Base-by-base conservation (phyloP, 2,329 filamentous ascomycete genomes). In the Fusarium proliferatum region DNA sequence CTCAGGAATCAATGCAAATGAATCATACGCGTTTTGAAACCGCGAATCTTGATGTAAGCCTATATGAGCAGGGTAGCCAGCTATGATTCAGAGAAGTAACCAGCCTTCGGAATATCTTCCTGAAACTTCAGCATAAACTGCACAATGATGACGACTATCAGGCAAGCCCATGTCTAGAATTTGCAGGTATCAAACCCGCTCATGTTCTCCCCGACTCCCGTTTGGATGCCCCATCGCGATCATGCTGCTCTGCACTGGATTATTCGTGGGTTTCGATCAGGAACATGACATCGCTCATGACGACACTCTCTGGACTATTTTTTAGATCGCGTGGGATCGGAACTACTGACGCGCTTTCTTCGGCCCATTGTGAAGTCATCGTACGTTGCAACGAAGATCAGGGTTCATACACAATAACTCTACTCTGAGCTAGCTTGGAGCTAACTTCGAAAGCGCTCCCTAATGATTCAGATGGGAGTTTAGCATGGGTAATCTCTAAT, bases 201-300 rank as follows among this genome's bases (percentile, higher is more conserved):
- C 16, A 41, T 52, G 16, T 30, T 33, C 26, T 16, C 38, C 33
- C 33, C 11, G 16, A 23, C n/a, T 51, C n/a, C 26, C 28, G 13
- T 48, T 33, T 17, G 16, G 33, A 28, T 30, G 9, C 39, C 42
- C 19, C 51, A 28, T 51, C 10, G n/a, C 11, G 34, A 58, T 36
- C 43, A 58, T 36, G 43, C 9, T 16, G 21, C 41, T 43, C 33
- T 30, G 26, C 33, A 23, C 34, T 38, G 23, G 28, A 28, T 21
- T 43, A 10, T 51, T 49, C 36, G 23, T 21, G 26, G 30, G 38
- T 34, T 41, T 28, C 33, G 17, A 12, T 46, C 49, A 62, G 64
- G 66, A 51, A 68, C 56, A 68, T 69, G 66, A 51, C 63, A 67
- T 68, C 13, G 36, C 23, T 48, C 49, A 62, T 69, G 64, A 69